Evolutionary conservation across 2,329 filamentous ascomycete species (phyloP), one percentile per base, ranked within the genome.

Genomic region (Aspergillus ruber): DNA sequence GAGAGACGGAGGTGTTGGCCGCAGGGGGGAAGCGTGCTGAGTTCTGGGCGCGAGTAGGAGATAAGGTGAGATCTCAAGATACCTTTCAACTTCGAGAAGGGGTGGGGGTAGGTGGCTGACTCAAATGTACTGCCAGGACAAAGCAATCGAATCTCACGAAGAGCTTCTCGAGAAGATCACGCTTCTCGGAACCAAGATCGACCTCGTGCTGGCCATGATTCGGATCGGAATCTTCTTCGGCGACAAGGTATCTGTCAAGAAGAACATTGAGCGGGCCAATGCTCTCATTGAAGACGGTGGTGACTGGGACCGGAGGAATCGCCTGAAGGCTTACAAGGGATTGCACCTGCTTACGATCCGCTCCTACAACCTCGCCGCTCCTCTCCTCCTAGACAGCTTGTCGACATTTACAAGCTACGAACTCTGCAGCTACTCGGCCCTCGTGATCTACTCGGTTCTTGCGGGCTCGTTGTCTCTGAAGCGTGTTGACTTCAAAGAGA

Each of bases 361-460:
- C 59, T 90, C 90, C 52, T 90, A 97, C 77, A 88, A 84, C 68
- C 77, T 88, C 50, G 90, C 90, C 36, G 93, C 93, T 2, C 91
- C 93, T 36, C 81, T 96, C 9, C 85, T 98, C 44, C 88, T 98
- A 63, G 93, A 98, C 77, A 95, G 89, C 65, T 79, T 98, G 57
- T 96, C 91, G 23, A 98, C 93, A 18, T 98, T 98, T 70, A 98
- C 93, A 53, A 96, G 90, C 69, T 96, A 96, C 74, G 93, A 98
- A 72, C 83, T 98, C 43, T 98, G 93, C 83, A 91, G 86, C 56
- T 98, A 98, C 76, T 95, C 90, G 50, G 86, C 83, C 51, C 82
- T 98, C 20, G 93, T 98, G 44, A 84, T 96, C 48, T 98, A 97
- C 74, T 90, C 93, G 1, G 91, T 97, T 18, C 83, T 98, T 29